A percentile compares a stretch with the other conserved stretches of the same genome.
Evolutionary conservation across 2,329 filamentous ascomycete species (phyloP).

Genomic region (Cladosporium oxysporum): DNA sequence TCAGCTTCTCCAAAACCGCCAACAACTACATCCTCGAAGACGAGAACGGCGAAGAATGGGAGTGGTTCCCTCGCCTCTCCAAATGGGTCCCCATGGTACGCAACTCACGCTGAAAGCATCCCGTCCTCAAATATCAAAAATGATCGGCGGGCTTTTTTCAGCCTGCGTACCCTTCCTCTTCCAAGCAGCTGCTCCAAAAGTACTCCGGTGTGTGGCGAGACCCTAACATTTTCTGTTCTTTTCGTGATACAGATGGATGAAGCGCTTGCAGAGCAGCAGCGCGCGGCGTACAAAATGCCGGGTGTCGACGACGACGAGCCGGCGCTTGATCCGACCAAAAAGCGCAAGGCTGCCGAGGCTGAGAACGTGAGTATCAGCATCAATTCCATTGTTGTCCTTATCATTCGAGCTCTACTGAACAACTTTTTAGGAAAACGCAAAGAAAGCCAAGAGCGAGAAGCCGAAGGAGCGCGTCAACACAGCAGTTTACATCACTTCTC

Average conservation of each 20-base stretch:
- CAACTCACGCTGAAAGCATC: constrained; percentile 27
- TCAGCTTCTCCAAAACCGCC: constrained; percentile 83
- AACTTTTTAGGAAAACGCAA: constrained; percentile 15
- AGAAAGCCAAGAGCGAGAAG: constrained; percentile 50
- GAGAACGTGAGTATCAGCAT: constrained; percentile 31
- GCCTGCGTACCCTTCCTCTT: not conserved
- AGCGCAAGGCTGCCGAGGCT: constrained; percentile 43
- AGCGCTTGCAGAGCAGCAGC: constrained; percentile 60
- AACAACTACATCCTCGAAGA: constrained; percentile 75
- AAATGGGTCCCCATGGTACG: constrained; percentile 72
- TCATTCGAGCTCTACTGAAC: not conserved
- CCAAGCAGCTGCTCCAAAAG: constrained; percentile 11
- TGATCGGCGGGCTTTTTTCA: constrained; percentile 3
- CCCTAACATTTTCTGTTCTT: constrained; percentile 30
- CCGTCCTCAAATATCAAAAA: constrained; percentile 27
- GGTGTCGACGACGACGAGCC: constrained; percentile 59
- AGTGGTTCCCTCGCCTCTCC: constrained; percentile 70
- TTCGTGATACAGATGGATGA: constrained; percentile 56
- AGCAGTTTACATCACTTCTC: constrained; percentile 86
- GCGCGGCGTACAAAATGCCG: constrained; percentile 60
- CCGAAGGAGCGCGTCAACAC: constrained; percentile 60
- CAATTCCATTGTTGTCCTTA: not conserved
- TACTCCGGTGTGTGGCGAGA: constrained; percentile 18
- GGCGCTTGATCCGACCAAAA: constrained; percentile 37
- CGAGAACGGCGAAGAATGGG: constrained; percentile 80